A percentile compares a stretch with the other conserved stretches of the same genome.
Evolutionary conservation across 768 basidiomycete genomes (phyloP).

Genomic region (Boletus rex-veris): DNA sequence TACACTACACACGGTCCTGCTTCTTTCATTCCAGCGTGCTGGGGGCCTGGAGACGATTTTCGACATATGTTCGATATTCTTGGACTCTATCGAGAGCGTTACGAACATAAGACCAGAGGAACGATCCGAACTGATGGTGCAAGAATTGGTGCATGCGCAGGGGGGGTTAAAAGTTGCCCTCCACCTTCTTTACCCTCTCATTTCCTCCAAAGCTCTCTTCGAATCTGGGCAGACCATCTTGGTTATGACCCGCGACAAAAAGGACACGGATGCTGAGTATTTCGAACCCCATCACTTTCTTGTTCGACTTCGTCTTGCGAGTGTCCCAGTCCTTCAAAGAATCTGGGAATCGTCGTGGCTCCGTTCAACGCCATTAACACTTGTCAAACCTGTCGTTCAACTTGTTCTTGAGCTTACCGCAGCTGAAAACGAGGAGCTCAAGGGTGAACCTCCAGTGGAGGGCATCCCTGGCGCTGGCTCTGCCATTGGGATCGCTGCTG

Average conservation of each 20-base stretch:
- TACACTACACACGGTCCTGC: conserved; percentile 77
- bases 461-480: conserved; percentile 31
- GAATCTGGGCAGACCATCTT: conserved; percentile 82
- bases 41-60: conserved; percentile 73
- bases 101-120: conserved; percentile 49
- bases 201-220: conserved; percentile 75
- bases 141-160: conserved; percentile 72
- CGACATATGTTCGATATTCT: conserved; percentile 51
- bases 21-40: conserved; percentile 66
- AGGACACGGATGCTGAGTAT: conserved; percentile 70
- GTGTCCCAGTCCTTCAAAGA: conserved; percentile 60
- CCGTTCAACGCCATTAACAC: conserved; percentile 63
- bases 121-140: conserved; percentile 53
- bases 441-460: conserved; percentile 42
- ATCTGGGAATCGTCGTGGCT: conserved; percentile 90
- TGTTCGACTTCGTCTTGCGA: conserved; percentile 68
- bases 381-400: conserved; percentile 73
- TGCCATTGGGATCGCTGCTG: conserved; percentile 30
- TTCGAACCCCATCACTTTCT: conserved; percentile 88
- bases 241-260: conserved; percentile 71
- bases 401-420: conserved; percentile 77
- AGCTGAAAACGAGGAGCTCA: conserved; percentile 74
- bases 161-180: conserved; percentile 79
- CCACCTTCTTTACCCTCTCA: conserved; percentile 69
- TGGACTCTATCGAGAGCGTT: conserved; percentile 54